phyloP scores from a whole-genome alignment of 2,329 filamentous ascomycete genomes.

The Cercospora zeae-maydis region DNA sequence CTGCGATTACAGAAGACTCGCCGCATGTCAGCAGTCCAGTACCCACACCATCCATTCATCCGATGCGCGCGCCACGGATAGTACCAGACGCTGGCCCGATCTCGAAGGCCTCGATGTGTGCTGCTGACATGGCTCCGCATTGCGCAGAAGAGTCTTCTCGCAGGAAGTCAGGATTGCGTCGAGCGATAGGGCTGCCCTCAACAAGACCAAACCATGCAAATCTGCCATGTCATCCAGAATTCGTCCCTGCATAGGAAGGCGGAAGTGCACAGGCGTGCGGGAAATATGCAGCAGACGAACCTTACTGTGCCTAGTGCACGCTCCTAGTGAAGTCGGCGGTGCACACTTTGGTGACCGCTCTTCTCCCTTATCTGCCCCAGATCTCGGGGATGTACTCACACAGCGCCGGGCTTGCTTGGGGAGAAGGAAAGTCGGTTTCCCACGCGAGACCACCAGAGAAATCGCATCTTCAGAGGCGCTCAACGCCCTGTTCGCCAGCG shows the following conservation, averaged over 20 bases:
- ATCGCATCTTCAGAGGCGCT: neutral
- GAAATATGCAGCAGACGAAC: neutral
- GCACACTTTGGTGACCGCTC: neutral
- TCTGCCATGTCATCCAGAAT: neutral
- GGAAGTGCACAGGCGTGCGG: neutral
- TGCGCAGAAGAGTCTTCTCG: neutral
- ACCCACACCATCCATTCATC: too few species aligned
- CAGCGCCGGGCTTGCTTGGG: neutral
- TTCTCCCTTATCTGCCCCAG: neutral
- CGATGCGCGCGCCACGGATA: neutral
- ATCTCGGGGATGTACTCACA: neutral
- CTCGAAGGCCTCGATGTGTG: neutral
- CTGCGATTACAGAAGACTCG: too few species aligned
- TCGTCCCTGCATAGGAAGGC: slow-evolving; percentile 2
- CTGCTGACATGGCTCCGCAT: neutral
- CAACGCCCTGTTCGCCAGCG: neutral
- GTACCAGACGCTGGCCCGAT: neutral
- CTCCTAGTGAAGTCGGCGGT: neutral
- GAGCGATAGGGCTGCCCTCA: slow-evolving; percentile 1
- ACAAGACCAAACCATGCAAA: neutral
- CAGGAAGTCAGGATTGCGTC: neutral
- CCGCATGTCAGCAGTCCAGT: too few species aligned
- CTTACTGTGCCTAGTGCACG: neutral
- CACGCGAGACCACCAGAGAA: neutral
- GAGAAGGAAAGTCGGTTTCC: neutral